Percentiles rank a stretch among this genome's conserved stretches.
These are phyloP conservation scores for Trichoderma citrinoviride DNA, from an alignment of 2,329 filamentous ascomycete species.

Conservation along the genomic window DNA sequence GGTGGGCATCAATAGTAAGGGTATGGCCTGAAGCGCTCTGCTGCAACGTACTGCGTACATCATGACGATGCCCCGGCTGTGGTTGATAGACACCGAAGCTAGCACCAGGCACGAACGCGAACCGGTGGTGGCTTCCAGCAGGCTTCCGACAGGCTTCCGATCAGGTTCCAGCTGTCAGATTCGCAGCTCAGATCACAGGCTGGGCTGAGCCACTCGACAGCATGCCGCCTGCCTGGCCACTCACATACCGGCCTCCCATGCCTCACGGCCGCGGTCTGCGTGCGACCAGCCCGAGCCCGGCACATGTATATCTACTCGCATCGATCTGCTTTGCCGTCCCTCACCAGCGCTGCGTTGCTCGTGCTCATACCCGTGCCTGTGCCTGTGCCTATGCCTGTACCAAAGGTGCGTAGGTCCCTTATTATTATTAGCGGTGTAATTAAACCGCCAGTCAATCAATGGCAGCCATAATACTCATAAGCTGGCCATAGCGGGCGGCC, in stretches of 20 bases:
- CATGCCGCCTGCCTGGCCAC: not conserved
- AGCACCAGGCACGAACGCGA: too few relatives aligned
- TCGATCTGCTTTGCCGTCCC: too few relatives aligned
- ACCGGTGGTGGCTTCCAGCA: not conserved
- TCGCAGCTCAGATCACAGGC: conserved; percentile 17
- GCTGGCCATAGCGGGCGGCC: conserved; percentile 9
- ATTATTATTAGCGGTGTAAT: not conserved
- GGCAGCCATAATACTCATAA: not conserved
- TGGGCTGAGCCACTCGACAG: conserved; percentile 6
- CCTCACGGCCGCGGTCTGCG: too few relatives aligned
- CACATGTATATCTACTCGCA: too few relatives aligned
- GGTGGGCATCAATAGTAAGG: not conserved
- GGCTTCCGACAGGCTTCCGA: not conserved
- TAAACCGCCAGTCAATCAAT: not conserved
- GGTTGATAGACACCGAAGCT: not conserved
- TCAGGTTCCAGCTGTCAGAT: conserved; percentile 13
- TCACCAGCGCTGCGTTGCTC: too few relatives aligned
- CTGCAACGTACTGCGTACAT: not conserved
- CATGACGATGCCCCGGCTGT: not conserved
- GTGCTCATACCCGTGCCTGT: too few relatives aligned
- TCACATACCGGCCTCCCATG: not conserved
- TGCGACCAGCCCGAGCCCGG: not conserved
- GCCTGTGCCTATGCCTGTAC: not conserved
- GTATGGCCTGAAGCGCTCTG: too few relatives aligned
- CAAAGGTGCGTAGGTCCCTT: not conserved